Base-by-base conservation (phyloP, 1,284 basidiomycete species). In the Gastroboletus turbinatus region DNA sequence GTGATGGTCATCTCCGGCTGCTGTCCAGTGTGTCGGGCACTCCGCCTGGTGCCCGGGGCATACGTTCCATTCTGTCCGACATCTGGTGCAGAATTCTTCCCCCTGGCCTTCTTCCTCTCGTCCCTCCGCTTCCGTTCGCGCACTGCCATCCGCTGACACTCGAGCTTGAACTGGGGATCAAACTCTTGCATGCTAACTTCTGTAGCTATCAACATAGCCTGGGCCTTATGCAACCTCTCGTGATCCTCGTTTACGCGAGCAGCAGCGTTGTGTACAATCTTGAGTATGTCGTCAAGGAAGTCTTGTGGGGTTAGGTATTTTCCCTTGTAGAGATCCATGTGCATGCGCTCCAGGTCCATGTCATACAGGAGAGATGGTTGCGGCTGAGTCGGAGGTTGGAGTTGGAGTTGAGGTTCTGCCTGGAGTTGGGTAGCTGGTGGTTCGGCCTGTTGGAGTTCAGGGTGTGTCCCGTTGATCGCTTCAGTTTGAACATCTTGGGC, bases 281-380 rank as follows among this genome's bases (percentile, higher is more conserved):
- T 90, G 49, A 82, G 78, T 52, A 98, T 81, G 67, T 98, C 97
- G 42, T 88, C 85, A 10, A 98, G 80, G 76, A 99, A 97, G 55
- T 92, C 85, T 49, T 86, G 82, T 0, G 92, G 90, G 0, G 94
- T 95, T 36, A 94, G 83, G 71, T 99, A 99, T 53, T 87, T 86
- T 56, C 88, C 87, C 69, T 87, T 88, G 76, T 94, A 94, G 16
- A 99, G 79, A 54, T 93, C 87, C 36, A 82, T 78, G 64, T 96
- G 90, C 83, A 99, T 95, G 62, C 82, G 87, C 68, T 98, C 96
- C 30, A 99, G 80, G 69, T 96, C 93, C 76, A 96, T 86, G 64
- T 95, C 84, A 69, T 84, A 90, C 23, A 92, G 73, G 35, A 68
- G 62, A 27, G 67, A 66, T 29, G 2, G 46, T 39, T 53, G 66